Evolutionary conservation across 139 green algal species (phyloP), one percentile per base, ranked within the genome.

Genomic region (Chlorella vulgaris): DNA sequence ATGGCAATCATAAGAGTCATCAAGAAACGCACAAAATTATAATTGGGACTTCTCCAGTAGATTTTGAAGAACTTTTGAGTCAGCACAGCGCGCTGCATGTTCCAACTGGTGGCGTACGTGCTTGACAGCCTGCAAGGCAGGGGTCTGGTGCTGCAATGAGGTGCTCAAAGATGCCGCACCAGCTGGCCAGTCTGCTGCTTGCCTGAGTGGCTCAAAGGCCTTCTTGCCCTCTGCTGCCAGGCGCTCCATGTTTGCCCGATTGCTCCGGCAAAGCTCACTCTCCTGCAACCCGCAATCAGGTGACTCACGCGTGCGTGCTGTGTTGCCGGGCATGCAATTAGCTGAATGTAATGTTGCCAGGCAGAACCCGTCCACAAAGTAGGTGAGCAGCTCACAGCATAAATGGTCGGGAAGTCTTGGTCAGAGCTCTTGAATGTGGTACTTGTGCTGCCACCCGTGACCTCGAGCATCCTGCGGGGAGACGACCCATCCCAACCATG

Each of bases 1-100:
- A 75, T 33, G 68, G 36, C 68, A 31, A 78, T 91, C 68, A 70
- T 28, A 29, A 86, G 28, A 1, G 87, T 91, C 85, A 90, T 88
- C 2, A 78, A 53, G 10, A 87, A 69, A 35, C 86, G 60, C 7
- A 66, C 74, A 40, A 88, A 69, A 69, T 88, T 90, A 70, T 92
- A 92, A 69, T 86, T 51, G 24, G 88, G 86, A 62, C 47, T 71
- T 28, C 87, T 69, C 86, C 88, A 92, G 78, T 91, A 91, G 29
- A 75, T 36, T 2, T 50, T 36, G 58, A 81, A 78, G 62, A 77
- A 91, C 62, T 88, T 86, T 36, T 50, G 70, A 38, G 81, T 74
- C 28, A 89, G 65, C 68, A 51, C 51, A 22, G 22, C 3, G 5
- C 29, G 4, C 67, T 91, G 87, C 33, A 36, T 84, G 65, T 2